Base-by-base conservation (phyloP, 2,329 filamentous ascomycete genomes). In the Calonectria honghensis region DNA sequence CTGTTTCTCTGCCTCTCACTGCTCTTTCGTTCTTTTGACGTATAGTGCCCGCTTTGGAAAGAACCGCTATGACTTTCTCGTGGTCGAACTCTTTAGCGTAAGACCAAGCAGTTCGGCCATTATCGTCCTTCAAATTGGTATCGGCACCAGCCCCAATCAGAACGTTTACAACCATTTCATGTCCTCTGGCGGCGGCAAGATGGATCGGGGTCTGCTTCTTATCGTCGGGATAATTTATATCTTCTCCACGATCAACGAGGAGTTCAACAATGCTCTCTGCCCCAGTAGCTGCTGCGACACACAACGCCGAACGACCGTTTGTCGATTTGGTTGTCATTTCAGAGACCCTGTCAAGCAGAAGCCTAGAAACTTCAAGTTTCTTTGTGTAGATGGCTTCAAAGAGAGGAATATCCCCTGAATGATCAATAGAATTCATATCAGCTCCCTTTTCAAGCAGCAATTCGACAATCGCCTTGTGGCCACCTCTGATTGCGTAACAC, bases 181-280 rank as follows among this genome's bases (percentile, higher is more conserved):
- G 61, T 32, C 61, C 61, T n/a, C 41, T 14, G 5, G 13, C 16
- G 6, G 61, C 39, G 13, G 61, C 16, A 35, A 65, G 39, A 35
- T 48, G 41, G 20, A 65, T 24, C 11, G 61, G 41, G 16, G 61
- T 65, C 14, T 48, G 35, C 18, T 31, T 31, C 24, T 65, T 24
- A 6, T n/a, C 14, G 13, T 41, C 18, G 2, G 61, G 10, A 10
- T 65, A 27, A 14, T 65, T 50, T 11, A 65, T 9, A 16, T 65
- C 41, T 18, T n/a, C 41, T n/a, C 61, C 61, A 18, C 35, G 39
- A 11, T 65, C 61, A 24, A 65, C 2, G 9, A 65, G 39, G 9
- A 65, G 29, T 14, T 65, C 61, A 31, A 65, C 29, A 24, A 65
- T 65, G 20, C 20, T 50, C 11, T 50, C 61, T 10, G 61, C 61